Conservation (phyloP, 169 alveolate genomes). For the Cystoisospora suis region DNA sequence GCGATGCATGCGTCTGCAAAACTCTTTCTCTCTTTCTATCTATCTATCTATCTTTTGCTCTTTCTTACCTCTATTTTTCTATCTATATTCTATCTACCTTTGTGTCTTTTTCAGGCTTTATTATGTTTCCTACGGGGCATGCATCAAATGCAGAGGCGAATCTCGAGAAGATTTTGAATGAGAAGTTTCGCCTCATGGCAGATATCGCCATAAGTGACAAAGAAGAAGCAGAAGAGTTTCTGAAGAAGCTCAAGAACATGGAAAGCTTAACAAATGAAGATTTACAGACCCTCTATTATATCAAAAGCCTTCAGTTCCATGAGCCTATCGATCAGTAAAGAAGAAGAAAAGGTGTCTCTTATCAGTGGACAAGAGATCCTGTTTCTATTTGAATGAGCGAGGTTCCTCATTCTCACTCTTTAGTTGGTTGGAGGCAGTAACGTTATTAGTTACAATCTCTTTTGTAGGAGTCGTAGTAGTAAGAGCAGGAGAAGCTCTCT, state of each 20-base stretch:
- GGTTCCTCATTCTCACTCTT: too few species aligned
- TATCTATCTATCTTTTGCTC: neutral
- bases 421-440: too few species aligned
- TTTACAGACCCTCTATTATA: neutral
- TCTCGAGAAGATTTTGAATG: neutral
- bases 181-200: neutral
- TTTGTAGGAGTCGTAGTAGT: too few species aligned
- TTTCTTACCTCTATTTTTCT: neutral
- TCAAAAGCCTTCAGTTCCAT: neutral
- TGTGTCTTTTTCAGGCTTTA: neutral
- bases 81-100: too few species aligned
- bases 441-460: too few species aligned
- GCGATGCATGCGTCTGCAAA: too few species aligned
- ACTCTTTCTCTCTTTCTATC: neutral
- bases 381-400: too few species aligned
- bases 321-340: neutral
- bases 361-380: too few species aligned
- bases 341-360: neutral
- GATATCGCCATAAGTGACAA: neutral
- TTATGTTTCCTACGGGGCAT: slow-evolving; percentile 16
- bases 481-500: too few species aligned
- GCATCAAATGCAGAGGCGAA: neutral
- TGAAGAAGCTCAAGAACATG: neutral
- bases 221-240: neutral
- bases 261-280: neutral